Evolutionary conservation across 208 protist genomes (phyloP).

Genomic region (Leishmania gerbilli): DNA sequence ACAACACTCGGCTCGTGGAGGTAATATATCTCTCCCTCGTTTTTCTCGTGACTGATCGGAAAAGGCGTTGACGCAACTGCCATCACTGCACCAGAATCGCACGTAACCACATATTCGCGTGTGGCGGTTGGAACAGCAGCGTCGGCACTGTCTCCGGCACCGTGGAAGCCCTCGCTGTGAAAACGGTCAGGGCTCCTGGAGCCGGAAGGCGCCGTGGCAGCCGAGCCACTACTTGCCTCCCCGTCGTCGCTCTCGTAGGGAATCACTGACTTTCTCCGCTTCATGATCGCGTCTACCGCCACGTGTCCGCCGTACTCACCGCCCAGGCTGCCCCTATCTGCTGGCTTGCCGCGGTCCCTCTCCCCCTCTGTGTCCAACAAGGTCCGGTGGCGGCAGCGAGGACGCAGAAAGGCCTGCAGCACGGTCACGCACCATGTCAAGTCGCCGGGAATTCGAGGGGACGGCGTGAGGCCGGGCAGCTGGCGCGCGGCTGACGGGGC

Average conservation of each 20-base stretch:
- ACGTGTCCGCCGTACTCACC: too few relatives aligned
- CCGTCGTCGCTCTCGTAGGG: neutral
- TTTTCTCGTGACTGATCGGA: neutral
- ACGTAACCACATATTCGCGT: neutral
- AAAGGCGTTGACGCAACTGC: neutral
- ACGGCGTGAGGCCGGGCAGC: neutral
- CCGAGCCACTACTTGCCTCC: neutral
- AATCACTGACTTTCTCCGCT: neutral
- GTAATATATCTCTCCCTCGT: neutral
- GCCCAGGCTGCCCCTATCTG: too few relatives aligned
- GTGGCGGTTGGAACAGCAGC: neutral
- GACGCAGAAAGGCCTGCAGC: constrained; percentile 12
- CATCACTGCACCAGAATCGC: too few relatives aligned
- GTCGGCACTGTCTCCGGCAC: neutral
- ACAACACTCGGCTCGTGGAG: neutral
- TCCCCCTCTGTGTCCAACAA: neutral
- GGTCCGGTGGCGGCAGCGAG: neutral
- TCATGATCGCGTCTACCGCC: neutral
- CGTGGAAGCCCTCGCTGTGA: neutral
- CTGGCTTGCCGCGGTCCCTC: neutral
- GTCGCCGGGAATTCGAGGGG: constrained; percentile 5
- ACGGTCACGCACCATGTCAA: constrained; percentile 16
- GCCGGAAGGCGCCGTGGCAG: neutral
- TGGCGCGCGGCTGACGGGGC: neutral
- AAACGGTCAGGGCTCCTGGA: neutral